Conservation (phyloP, 441 rosid species). For the Populus hybrid region DNA sequence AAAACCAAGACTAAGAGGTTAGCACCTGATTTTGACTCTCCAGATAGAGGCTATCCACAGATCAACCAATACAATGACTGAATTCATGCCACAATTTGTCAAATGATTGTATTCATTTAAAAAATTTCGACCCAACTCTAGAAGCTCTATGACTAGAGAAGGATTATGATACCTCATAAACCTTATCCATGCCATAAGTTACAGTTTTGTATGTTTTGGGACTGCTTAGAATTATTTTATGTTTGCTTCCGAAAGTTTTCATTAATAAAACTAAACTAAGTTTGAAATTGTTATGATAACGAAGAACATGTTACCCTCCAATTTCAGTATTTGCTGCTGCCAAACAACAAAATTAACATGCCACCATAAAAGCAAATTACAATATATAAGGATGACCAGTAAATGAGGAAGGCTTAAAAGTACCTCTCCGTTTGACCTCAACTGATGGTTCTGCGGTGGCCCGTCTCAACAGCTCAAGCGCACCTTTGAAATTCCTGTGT, state of each 20-base stretch:
- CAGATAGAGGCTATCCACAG: slow-evolving; percentile 1
- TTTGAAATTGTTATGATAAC: not conserved
- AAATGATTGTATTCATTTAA: not conserved
- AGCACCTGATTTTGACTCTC: slow-evolving; percentile 10
- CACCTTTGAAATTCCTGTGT: slow-evolving; percentile 79
- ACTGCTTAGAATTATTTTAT: not conserved
- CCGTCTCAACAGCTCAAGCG: slow-evolving; percentile 80
- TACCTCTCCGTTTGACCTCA: slow-evolving; percentile 91
- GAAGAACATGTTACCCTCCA: not conserved
- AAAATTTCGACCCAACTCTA: not conserved
- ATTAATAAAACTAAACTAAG: not conserved
- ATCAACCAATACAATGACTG: not conserved
- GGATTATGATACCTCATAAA: not conserved
- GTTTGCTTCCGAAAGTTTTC: not conserved
- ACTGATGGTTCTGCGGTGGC: slow-evolving; percentile 97
- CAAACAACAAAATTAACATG: not conserved
- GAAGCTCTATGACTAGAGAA: not conserved
- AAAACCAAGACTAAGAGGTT: not conserved
- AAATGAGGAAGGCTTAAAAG: slow-evolving; percentile 2
- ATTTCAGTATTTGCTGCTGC: not conserved
- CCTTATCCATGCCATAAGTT: not conserved
- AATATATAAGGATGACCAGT: not conserved
- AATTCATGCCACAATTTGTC: not conserved
- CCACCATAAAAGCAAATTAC: not conserved
- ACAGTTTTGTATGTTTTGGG: not conserved